Percentiles rank a stretch among this genome's conserved stretches.
phyloP scores from a whole-genome alignment of 345 rosid species.

The Laguncularia racemosa region DNA sequence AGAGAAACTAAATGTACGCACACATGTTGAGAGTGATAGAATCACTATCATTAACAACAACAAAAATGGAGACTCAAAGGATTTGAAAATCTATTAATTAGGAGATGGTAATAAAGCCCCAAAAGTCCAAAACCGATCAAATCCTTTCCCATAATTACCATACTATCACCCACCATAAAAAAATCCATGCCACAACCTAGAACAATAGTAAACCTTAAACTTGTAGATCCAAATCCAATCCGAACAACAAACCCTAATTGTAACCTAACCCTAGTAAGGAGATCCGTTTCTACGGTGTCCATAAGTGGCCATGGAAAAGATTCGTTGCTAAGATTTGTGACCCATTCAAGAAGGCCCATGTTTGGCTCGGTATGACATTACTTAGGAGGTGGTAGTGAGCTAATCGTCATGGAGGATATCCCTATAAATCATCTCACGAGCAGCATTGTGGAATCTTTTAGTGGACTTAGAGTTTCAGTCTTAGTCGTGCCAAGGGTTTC shows the following conservation, averaged over 20 bases:
- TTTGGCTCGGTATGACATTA: constrained; percentile 33
- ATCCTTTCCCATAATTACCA: too few relatives aligned
- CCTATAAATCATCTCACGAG: constrained; percentile 22
- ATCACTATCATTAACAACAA: too few relatives aligned
- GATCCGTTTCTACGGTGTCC: constrained; percentile 23
- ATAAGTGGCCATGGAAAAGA: constrained; percentile 12
- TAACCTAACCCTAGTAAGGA: background rate
- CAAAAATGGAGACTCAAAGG: too few relatives aligned
- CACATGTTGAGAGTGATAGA: too few relatives aligned
- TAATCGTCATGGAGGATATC: too few relatives aligned
- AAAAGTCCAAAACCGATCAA: too few relatives aligned
- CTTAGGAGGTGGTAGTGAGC: constrained; percentile 15
- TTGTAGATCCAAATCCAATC: background rate
- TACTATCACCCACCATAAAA: too few relatives aligned
- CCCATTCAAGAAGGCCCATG: constrained; percentile 30
- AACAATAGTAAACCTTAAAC: constrained; percentile 2
- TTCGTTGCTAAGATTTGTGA: constrained; percentile 28
- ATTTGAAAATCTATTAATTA: too few relatives aligned
- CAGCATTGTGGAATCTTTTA: constrained; percentile 28
- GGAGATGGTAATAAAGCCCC: too few relatives aligned
- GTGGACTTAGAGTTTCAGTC: constrained; percentile 13
- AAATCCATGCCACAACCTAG: too few relatives aligned
- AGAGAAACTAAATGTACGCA: too few relatives aligned
- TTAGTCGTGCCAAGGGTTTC: constrained; percentile 5
- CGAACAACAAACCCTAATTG: background rate